phyloP scores from a whole-genome alignment of 1,284 basidiomycete genomes.

The Tilletia walkeri region DNA sequence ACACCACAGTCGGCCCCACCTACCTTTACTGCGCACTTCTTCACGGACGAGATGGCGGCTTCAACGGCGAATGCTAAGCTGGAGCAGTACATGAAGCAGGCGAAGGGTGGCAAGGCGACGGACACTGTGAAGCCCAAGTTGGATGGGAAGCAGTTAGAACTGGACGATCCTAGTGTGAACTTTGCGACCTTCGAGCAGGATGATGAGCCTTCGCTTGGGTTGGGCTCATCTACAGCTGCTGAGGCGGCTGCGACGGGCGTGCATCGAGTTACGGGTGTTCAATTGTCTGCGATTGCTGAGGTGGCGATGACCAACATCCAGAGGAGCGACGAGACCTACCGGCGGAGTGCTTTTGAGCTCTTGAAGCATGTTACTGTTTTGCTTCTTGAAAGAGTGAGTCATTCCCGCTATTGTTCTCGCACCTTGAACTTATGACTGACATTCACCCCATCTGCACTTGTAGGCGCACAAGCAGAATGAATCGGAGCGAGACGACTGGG shows the following conservation, averaged over 20 bases:
- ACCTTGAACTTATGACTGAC: not conserved
- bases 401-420: too few species aligned
- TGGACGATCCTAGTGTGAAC: conserved; percentile 5
- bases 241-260: conserved; percentile 16
- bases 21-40: conserved; percentile 34
- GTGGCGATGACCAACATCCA: conserved; percentile 15
- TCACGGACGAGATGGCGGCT: conserved; percentile 12
- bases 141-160: conserved; percentile 17
- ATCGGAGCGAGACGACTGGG: conserved; percentile 72
- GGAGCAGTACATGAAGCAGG: not conserved
- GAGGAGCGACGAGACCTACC: conserved; percentile 9
- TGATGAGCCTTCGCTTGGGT: conserved; percentile 8
- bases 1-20: conserved; percentile 21
- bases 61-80: not conserved
- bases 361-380: conserved; percentile 11
- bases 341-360: conserved; percentile 5
- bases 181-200: conserved; percentile 13
- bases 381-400: conserved; percentile 14
- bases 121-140: not conserved
- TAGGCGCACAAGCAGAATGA: conserved; percentile 33
- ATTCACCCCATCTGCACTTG: not conserved
- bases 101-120: not conserved
- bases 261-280: conserved; percentile 7
- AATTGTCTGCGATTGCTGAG: conserved; percentile 14
- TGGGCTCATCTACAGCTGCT: not conserved